Evolutionary conservation across 148 eudicot genomes (phyloP), one percentile per base, ranked within the genome.

Genomic region (Vaccinium myrtillus): DNA sequence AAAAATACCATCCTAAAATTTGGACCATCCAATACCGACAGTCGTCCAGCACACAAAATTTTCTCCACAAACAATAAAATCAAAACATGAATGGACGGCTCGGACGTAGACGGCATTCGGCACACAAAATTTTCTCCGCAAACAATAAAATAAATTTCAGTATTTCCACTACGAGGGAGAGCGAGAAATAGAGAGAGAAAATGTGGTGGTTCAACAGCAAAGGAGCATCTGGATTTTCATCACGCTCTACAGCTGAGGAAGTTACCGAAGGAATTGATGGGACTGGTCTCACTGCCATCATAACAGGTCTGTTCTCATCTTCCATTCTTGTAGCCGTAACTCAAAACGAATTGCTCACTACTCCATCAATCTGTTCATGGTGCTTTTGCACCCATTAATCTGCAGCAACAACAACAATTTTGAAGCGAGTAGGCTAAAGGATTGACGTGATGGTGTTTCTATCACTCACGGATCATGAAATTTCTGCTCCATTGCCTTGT

Each of bases 181-280:
- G 43, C 0, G 43, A 39, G 43, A 39, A 5, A 39, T 3, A 39
- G 46, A 86, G 56, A 61, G 46, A 32, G 53, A 78, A 75, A 55
- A 89, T 89, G 95, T 89, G 93, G 94, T 19, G 78, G 30, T 90
- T 91, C 85, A 78, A 87, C 49, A 87, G 87, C 61, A 88, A 88
- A 82, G 92, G 94, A 9, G 80, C 93, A 39, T 91, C 93, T 76
- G 93, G 96, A 63, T 91, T 90, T 79, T 92, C 92, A 14, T 78
- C 85, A 14, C 80, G 81, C 49, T 90, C 91, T 9, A 93, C 96
- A 18, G 96, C 96, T 48, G 93, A 93, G 59, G 87, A 92, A 83
- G 94, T 93, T 54, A 92, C 94, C 18, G 48, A 85, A 84, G 96
- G 92, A 65, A 88, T 92, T 63, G 92, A 93, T 67, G 96, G 86